A percentile compares a stretch with the other conserved stretches of the same genome.
Conservation (phyloP, 2,329 filamentous ascomycete species). For the Lasiodiplodia hormozganensis region DNA sequence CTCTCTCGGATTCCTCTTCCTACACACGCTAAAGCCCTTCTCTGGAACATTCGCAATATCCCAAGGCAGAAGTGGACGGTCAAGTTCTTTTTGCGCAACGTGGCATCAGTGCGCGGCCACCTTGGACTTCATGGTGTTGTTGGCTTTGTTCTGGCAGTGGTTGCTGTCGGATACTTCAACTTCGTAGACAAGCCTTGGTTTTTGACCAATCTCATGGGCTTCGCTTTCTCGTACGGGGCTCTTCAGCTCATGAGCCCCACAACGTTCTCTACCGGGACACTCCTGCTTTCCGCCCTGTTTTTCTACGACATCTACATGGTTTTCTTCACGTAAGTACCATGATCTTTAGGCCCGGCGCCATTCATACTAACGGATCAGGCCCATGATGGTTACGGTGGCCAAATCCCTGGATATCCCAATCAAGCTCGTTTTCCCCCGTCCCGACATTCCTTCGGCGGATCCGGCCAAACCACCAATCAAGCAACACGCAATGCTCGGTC, state of each 20-base stretch:
- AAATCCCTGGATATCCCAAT: slow-evolving; percentile 90
- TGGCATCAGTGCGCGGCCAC: slow-evolving; percentile 58
- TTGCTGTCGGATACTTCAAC: slow-evolving; percentile 69
- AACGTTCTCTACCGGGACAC: slow-evolving; percentile 80
- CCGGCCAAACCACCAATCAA: slow-evolving; percentile 44
- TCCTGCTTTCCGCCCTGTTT: slow-evolving; percentile 81
- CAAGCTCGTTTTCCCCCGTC: slow-evolving; percentile 84
- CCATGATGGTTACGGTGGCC: slow-evolving; percentile 86
- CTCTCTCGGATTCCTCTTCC: slow-evolving; percentile 57
- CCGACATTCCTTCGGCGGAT: slow-evolving; percentile 56
- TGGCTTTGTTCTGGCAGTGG: slow-evolving; percentile 62
- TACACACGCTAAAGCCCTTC: slow-evolving; percentile 37
- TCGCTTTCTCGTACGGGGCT: slow-evolving; percentile 83
- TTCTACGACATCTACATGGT: slow-evolving; percentile 96
- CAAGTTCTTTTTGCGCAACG: slow-evolving; percentile 61
- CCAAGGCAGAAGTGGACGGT: slow-evolving; percentile 60
- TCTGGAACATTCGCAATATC: slow-evolving; percentile 60
- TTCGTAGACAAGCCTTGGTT: slow-evolving; percentile 68
- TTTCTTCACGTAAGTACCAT: slow-evolving; percentile 73
- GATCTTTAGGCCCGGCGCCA: not conserved
- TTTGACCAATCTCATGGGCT: slow-evolving; percentile 85
- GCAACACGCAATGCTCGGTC: slow-evolving; percentile 76
- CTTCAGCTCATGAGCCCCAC: slow-evolving; percentile 87
- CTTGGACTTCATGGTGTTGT: slow-evolving; percentile 62
- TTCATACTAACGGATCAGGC: slow-evolving; percentile 46